Base-by-base conservation (phyloP, 257 asterid genomes). In the Coffea canephora region DNA sequence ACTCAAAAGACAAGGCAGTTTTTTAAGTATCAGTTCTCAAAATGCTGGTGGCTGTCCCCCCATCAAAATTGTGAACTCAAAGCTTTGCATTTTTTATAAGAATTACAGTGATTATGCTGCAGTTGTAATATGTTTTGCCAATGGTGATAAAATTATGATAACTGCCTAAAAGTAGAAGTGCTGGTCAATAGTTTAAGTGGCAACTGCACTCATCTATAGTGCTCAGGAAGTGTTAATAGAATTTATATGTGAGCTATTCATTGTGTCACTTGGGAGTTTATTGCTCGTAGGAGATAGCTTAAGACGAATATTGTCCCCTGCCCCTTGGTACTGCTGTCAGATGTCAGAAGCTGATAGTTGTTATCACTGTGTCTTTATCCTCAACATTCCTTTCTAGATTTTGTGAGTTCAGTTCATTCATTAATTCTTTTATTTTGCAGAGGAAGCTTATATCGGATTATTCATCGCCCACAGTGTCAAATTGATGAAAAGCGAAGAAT, bases 401-500 rank as follows among this genome's bases (percentile, higher is more conserved):
- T 45, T 16, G 45, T 67, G 15, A 7, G 46, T 39, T 57, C 75
- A 69, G 11, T 69, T 2, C n/a, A 36, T 43, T 46, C 39, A 34
- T 7, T 16, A 10, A 14, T 25, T 79, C 82, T 72, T 83, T 88
- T 80, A 62, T 81, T 81, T 88, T 86, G 73, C 97, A 96, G 99
- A 68, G 99, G 99, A 89, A 96, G 99, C 90, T 87, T 96, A 74
- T 96, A 91, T 84, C 96, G 97, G 80, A 92, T 96, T 81, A 92
- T 96, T 83, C 99, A 92, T 82, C 98, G 96, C 79, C 99, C 99
- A 70, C 97, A 94, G 73, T 85, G 91, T 87, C 99, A 92, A 85
- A 92, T 96, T 75, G 97, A 96, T 88, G 99, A 96, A 88, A 92
- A 88, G 82, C 91, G 89, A 81, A 89, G 99, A 91, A 91, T 96